A percentile compares a stretch with the other conserved stretches of the same genome.
These are phyloP conservation scores for Drechmeria coniospora DNA, from an alignment of 2,329 filamentous ascomycete genomes.

Conservation along the genomic window DNA sequence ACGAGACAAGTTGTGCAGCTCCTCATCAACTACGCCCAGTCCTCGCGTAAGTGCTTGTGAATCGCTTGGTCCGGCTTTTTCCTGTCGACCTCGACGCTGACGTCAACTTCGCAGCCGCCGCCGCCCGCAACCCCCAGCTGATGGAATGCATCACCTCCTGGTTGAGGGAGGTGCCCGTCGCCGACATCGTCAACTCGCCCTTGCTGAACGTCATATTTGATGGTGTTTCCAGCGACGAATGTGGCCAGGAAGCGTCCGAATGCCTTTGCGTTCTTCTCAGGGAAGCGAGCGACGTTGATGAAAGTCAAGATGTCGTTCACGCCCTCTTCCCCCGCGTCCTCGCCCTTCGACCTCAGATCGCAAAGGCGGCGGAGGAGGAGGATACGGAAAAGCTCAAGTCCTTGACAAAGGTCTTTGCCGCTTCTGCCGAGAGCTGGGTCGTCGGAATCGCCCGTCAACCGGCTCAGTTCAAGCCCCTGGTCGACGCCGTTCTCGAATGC, in stretches of 20 bases:
- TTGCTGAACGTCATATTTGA: conserved; percentile 68
- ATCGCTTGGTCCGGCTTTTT: too few relatives aligned
- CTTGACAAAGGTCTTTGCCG: conserved; percentile 77
- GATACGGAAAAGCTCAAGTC: conserved; percentile 79
- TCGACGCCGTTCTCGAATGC: conserved; percentile 86
- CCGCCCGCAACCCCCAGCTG: conserved; percentile 74
- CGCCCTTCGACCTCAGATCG: conserved; percentile 60
- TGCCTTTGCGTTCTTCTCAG: conserved; percentile 83
- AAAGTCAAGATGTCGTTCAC: conserved; percentile 69
- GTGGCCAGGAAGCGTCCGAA: conserved; percentile 79
- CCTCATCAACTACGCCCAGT: conserved; percentile 80
- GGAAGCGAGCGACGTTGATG: conserved; percentile 88
- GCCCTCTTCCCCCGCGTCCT: conserved; percentile 69
- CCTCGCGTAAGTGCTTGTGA: conserved; percentile 56
- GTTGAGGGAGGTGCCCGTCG: conserved; percentile 81
- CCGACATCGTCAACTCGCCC: conserved; percentile 70
- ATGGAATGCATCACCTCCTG: conserved; percentile 95
- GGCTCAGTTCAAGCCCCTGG: conserved; percentile 63
- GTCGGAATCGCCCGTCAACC: conserved; percentile 79
- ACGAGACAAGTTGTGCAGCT: conserved; percentile 74
- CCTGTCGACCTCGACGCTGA: not conserved
- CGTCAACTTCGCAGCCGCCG: conserved; percentile 36
- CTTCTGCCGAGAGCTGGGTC: conserved; percentile 90
- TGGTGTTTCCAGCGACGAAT: conserved; percentile 58
- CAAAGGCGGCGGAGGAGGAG: conserved; percentile 59